Conservation (phyloP, 2,329 filamentous ascomycete species). For the Bisporella sp. region DNA sequence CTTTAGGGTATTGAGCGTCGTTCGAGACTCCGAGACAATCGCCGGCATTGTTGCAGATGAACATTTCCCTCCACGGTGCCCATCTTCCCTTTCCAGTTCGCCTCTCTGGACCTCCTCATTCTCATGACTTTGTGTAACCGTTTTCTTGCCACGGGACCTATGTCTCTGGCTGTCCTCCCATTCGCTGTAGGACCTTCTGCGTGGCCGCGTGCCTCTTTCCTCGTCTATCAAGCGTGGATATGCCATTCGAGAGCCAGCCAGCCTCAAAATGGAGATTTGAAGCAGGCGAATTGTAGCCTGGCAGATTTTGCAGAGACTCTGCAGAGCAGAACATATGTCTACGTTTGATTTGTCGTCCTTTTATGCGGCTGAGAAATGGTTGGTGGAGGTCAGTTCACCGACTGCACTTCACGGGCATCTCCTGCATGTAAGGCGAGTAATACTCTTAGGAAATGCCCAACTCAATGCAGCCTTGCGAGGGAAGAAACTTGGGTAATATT, state of each 20-base stretch:
- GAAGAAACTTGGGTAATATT: too few relatives aligned
- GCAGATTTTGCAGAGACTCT: conserved; percentile 4
- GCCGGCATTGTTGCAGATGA: conserved; percentile 10
- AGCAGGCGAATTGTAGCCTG: conserved; percentile 2
- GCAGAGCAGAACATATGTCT: conserved; percentile 10
- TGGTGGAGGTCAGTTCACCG: conserved; percentile 2
- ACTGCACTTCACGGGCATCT: conserved; percentile 3
- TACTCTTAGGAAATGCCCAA: too few relatives aligned
- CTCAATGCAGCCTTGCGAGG: too few relatives aligned
- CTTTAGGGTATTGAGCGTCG: conserved; percentile 15
- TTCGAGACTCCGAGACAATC: conserved; percentile 21
- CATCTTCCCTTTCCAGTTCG: conserved; percentile 23
- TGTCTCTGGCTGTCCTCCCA: conserved; percentile 13
- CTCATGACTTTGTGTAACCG: conserved; percentile 16
- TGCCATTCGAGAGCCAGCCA: conserved; percentile 10
- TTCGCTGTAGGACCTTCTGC: conserved; percentile 17
- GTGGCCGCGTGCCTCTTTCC: conserved; percentile 14
- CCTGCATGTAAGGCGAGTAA: conserved; percentile 1
- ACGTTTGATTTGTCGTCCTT: conserved; percentile 8
- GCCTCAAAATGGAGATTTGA: conserved; percentile 5
- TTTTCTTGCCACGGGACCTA: conserved; percentile 15
- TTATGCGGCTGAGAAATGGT: background rate
- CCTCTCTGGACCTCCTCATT: conserved; percentile 17
- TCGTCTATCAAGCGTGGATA: conserved; percentile 12
- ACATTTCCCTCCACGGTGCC: conserved; percentile 9